Evolutionary conservation across 2,329 filamentous ascomycete species (phyloP).

Genomic region (Fusarium paranaense): DNA sequence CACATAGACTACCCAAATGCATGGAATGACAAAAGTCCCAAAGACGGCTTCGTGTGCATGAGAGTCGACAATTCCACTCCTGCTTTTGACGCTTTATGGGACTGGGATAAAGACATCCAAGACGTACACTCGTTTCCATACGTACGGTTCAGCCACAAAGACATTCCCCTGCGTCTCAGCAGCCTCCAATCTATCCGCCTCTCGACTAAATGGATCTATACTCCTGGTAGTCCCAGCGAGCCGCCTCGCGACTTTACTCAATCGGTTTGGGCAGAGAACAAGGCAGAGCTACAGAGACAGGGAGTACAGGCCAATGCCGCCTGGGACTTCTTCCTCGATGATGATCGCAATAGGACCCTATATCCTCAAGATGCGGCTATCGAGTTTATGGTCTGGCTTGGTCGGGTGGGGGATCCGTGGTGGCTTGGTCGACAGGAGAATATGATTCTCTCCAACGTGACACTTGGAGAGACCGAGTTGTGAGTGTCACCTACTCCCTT

Average conservation of each 20-base stretch:
- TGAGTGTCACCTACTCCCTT: background rate
- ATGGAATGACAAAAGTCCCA: constrained; percentile 41
- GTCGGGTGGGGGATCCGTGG: constrained; percentile 42
- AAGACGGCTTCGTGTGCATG: constrained; percentile 40
- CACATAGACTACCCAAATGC: constrained; percentile 41
- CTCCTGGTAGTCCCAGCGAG: constrained; percentile 12
- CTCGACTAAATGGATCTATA: constrained; percentile 41
- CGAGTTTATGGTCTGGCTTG: constrained; percentile 44
- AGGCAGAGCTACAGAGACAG: constrained; percentile 11
- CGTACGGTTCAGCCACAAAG: constrained; percentile 35
- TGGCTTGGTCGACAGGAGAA: constrained; percentile 39
- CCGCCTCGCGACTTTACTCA: constrained; percentile 23
- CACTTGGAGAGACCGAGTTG: constrained; percentile 39
- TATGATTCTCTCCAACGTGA: constrained; percentile 36
- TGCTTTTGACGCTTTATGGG: constrained; percentile 36
- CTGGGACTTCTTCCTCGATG: constrained; percentile 44
- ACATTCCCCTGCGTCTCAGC: constrained; percentile 37
- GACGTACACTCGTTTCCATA: constrained; percentile 44
- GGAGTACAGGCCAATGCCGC: constrained; percentile 37
- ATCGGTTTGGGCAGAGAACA: constrained; percentile 29
- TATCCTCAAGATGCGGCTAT: constrained; percentile 38
- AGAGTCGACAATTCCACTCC: constrained; percentile 42
- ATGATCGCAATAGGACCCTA: constrained; percentile 35
- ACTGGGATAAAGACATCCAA: constrained; percentile 38
- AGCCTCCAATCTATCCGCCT: constrained; percentile 34